Conservation (phyloP, 225 moss, liverwort and hornwort genomes). For the Bryum argenteum region DNA sequence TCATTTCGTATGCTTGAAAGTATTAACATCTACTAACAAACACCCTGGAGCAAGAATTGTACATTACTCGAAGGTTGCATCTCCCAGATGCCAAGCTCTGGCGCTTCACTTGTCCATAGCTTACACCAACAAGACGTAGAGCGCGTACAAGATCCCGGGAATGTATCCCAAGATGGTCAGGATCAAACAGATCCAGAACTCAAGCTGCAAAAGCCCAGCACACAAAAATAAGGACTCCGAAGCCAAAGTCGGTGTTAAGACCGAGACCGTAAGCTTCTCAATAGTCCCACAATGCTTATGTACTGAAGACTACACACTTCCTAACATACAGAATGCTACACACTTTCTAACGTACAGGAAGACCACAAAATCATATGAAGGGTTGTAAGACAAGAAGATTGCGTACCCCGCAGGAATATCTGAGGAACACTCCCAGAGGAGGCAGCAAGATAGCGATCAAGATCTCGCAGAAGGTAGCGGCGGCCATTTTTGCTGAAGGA, state of each 20-base stretch:
- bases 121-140: constrained; percentile 46
- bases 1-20: no score
- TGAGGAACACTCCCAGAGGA: constrained; percentile 60
- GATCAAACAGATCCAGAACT: constrained; percentile 58
- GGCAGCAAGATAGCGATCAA: constrained; percentile 56
- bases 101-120: not conserved
- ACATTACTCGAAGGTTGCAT: no score
- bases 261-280: no score
- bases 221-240: not conserved
- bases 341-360: no score
- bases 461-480: constrained; percentile 52
- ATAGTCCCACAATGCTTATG: no score
- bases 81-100: constrained; percentile 1
- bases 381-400: no score
- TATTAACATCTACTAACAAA: no score
- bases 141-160: constrained; percentile 58
- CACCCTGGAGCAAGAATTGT: no score
- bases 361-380: no score
- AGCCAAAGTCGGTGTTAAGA: no score
- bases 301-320: no score
- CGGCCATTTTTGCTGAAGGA: constrained; percentile 32
- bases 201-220: constrained; percentile 27
- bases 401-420: constrained; percentile 48
- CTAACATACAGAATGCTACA: no score
- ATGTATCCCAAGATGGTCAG: constrained; percentile 59